Evolutionary conservation across 2,329 filamentous ascomycete genomes (phyloP), one percentile per base, ranked within the genome.

Genomic region (Aureobasidium uvarum): DNA sequence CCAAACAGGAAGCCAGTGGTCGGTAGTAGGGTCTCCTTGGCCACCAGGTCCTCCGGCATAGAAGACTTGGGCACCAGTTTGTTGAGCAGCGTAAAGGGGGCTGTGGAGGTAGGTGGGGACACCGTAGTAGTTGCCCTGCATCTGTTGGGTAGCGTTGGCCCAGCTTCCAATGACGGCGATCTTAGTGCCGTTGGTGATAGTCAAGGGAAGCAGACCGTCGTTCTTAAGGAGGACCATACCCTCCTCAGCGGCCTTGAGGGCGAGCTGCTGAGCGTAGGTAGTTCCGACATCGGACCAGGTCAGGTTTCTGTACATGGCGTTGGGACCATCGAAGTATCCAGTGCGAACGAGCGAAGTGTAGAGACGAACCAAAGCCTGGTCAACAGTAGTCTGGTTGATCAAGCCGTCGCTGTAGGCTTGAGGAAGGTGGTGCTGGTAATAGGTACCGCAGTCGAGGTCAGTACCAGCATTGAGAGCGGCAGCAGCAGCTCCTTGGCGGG

Each of bases 91-190:
- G 36, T 79, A 80, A 0, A 85, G 75, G 0, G 85, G 85, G 4
- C 79, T 81, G 68, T 79, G 81, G 3, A 84, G 75, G 73, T 84
- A 88, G 0, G 84, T 84, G 0, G 86, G 79, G 2, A 78, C 74
- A 33, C 86, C 85, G 66, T 72, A 78, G 74, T 89, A 88, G 69
- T 85, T 85, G 0, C 85, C 86, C 59, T 83, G 83, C 76, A 88
- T 80, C 66, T 86, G 80, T 5, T 74, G 77, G 0, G 83, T 84
- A 7, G 83, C 83, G 60, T 85, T 85, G 2, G 83, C 84, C 80
- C 84, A 88, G 54, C 80, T 80, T 0, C 85, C 86, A 33, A 88
- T 76, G 50, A 88, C 74, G 0, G 83, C 85, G 3, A 88, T 76
- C 7, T 74, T 79, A 11, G 74, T 73, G 48, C 74, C 75, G 2